These are phyloP conservation scores for Funneliformis caledonium DNA, from an alignment of 371 early-diverging fungal species.

Conservation along the genomic window DNA sequence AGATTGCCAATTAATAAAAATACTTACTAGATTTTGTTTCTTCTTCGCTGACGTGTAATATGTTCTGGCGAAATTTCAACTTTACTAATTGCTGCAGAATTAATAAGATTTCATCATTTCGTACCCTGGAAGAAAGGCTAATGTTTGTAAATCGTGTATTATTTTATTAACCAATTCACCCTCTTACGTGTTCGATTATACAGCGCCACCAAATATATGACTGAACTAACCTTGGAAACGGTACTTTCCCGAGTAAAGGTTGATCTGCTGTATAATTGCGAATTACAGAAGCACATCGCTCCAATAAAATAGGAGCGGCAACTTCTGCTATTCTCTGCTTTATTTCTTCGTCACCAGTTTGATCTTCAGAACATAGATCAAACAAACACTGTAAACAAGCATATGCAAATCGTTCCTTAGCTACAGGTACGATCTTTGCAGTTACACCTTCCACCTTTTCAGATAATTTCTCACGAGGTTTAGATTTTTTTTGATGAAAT, in stretches of 20 bases:
- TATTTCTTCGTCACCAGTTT: slow-evolving; percentile 52
- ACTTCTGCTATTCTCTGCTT: slow-evolving; percentile 69
- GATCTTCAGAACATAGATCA: slow-evolving; percentile 63
- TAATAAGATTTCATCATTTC: slow-evolving; percentile 75
- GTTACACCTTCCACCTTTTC: slow-evolving; percentile 49
- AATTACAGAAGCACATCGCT: slow-evolving; percentile 70
- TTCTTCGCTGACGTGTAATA: slow-evolving; percentile 46
- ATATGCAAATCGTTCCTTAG: slow-evolving; percentile 76
- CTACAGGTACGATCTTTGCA: slow-evolving; percentile 66
- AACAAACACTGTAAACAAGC: slow-evolving; percentile 69
- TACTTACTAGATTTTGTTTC: slow-evolving; percentile 36
- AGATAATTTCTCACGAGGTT: not conserved
- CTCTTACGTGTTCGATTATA: not conserved
- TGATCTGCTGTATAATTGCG: slow-evolving; percentile 75
- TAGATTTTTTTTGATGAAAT: not conserved
- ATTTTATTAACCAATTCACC: slow-evolving; percentile 18
- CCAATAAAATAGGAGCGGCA: slow-evolving; percentile 73
- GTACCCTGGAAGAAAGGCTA: slow-evolving; percentile 55
- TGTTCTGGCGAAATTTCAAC: slow-evolving; percentile 61
- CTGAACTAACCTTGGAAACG: slow-evolving; percentile 77
- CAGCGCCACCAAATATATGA: slow-evolving; percentile 45
- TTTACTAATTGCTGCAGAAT: slow-evolving; percentile 68
- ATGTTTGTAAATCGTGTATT: slow-evolving; percentile 30
- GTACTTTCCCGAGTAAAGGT: slow-evolving; percentile 74
- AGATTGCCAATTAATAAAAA: not conserved